Evolutionary conservation across 2,329 filamentous ascomycete species (phyloP), one percentile per base, ranked within the genome.

Genomic region (Botrytis paeoniae): DNA sequence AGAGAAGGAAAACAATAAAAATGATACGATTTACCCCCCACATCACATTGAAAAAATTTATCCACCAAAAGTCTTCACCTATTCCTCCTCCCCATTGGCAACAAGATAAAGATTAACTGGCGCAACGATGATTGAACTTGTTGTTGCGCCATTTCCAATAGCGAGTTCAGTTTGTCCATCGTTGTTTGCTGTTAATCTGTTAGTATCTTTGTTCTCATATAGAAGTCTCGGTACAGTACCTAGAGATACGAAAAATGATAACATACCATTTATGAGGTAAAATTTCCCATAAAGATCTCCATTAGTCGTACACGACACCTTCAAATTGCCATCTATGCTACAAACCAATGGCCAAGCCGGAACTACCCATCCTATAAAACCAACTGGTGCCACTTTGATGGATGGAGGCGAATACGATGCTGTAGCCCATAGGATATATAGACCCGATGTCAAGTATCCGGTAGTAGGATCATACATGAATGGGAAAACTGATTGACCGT

Each of bases 191-290:
- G 14, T 57, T 18, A 35, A 45, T 22, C 9, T 61, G 4, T 57
- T 59, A 64, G 59, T n/a, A 37, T 25, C 8, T 25, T 37, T 8
- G 6, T 22, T 37, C 14, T 6, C 6, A 22, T 48, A 1, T 8
- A 16, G 1, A 5, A 12, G 20, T 25, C n/a, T n/a, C 10, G 29
- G 9, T 4, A 22, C 8, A 32, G 12, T 18, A 22, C n/a, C 3
- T 8, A 39, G 20, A 43, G n/a, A 37, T 0, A 8, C 2, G 9
- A 2, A 65, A 37, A 41, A 10, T 39, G 10, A 25, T 2, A 57
- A 65, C 70, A 32, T 57, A 71, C 70, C 61, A 71, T 66, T 35
- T 41, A 66, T 48, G 37, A 71, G 29, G 37, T 57, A 65, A 4
- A 71, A 71, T 41, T 9, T 45, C 8, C 35, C 37, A 65, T 54